Conservation (phyloP, 169 alveolate species). For the Plasmodium gallinaceum region DNA sequence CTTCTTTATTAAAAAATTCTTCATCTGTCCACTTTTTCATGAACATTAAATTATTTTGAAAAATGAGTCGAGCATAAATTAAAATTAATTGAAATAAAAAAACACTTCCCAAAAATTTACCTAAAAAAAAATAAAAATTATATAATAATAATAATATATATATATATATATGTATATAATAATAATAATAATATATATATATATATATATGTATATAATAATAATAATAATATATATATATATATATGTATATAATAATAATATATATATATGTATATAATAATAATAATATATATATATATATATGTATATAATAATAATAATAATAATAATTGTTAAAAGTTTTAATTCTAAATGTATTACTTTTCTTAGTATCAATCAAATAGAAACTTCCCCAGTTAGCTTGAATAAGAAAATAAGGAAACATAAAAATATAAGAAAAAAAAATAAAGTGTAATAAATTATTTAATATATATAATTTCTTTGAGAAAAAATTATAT, state of each 20-base stretch:
- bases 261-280: conserved; percentile 14
- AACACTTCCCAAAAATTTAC: conserved; percentile 46
- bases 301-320: background rate
- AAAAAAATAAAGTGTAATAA: conserved; percentile 55
- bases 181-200: background rate
- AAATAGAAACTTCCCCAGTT: conserved; percentile 77
- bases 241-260: background rate
- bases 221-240: background rate
- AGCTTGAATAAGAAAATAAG: conserved; percentile 71
- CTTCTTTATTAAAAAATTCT: conserved; percentile 61
- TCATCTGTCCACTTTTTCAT: conserved; percentile 75
- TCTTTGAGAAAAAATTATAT: conserved; percentile 43
- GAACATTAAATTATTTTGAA: conserved; percentile 56
- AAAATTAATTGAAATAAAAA: conserved; percentile 49
- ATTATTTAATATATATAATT: conserved; percentile 27
- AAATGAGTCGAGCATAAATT: conserved; percentile 49
- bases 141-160: background rate
- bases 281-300: background rate
- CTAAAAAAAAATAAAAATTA: conserved; percentile 14
- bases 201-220: background rate
- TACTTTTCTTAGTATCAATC: conserved; percentile 51
- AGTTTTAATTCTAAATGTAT: background rate
- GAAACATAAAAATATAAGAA: conserved; percentile 37
- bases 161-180: background rate
- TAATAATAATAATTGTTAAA: background rate